phyloP scores from a whole-genome alignment of 176 grass and related monocot genomes.

The Zoysia pacifica region DNA sequence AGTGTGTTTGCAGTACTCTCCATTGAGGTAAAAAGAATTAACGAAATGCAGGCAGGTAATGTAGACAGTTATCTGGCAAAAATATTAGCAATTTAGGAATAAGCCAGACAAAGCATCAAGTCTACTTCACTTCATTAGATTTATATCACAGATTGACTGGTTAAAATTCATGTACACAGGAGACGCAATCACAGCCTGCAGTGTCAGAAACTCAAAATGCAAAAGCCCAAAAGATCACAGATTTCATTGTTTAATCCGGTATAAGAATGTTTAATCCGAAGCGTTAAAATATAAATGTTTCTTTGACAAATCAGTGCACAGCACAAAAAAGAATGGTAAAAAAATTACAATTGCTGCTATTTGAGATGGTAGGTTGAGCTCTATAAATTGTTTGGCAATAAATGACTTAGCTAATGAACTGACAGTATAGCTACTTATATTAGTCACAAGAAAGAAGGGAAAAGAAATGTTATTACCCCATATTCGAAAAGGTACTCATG shows the following conservation, averaged over 20 bases:
- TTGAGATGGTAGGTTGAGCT: background rate
- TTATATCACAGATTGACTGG: background rate
- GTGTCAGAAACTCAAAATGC: background rate
- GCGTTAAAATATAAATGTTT: background rate
- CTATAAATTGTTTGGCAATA: background rate
- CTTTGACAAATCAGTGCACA: background rate
- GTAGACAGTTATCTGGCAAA: background rate
- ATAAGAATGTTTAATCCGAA: background rate
- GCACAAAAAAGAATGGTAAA: slow-evolving; percentile 3
- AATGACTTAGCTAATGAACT: background rate
- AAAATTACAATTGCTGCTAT: background rate
- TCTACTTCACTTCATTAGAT: background rate
- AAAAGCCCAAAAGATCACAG: background rate
- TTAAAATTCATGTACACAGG: background rate
- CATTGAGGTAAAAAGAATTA: background rate
- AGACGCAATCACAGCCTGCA: background rate
- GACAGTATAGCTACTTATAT: slow-evolving; percentile 1
- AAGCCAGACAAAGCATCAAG: background rate
- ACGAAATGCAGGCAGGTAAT: background rate
- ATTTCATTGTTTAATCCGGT: background rate
- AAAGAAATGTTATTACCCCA: slow-evolving; percentile 58
- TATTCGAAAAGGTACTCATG: slow-evolving; percentile 95
- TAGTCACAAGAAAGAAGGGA: background rate
- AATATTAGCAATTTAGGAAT: background rate
- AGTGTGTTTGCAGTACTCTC: too few species aligned